These are phyloP conservation scores for Pinus tabuliformis DNA, from an alignment of 75 land plant genomes.

Conservation along the genomic window DNA sequence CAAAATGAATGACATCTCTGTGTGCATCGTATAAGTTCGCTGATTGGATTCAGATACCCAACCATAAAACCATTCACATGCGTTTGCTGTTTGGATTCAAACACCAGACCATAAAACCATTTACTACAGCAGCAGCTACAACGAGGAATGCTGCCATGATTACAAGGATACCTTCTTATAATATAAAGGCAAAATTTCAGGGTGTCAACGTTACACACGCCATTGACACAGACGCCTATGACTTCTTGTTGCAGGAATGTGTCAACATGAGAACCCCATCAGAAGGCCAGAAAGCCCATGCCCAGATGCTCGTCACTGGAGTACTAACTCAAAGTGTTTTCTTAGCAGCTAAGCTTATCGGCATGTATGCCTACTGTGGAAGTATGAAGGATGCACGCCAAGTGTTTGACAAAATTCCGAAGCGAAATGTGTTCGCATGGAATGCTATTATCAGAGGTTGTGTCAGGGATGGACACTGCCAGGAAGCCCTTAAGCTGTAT, in stretches of 20 bases:
- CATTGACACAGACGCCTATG: not conserved
- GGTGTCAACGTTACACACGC: no score
- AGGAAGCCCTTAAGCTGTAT: constrained; percentile 25
- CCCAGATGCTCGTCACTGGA: constrained; percentile 2
- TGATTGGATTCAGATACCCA: no score
- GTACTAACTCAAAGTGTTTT: not conserved
- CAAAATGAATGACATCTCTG: no score
- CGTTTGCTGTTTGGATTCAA: no score
- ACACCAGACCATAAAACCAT: no score
- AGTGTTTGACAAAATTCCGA: constrained; percentile 12
- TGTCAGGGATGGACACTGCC: constrained; percentile 23
- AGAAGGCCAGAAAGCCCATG: constrained; percentile 29
- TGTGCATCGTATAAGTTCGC: no score
- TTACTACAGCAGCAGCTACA: no score
- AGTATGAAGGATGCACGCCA: constrained; percentile 16
- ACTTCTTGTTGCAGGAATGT: constrained; percentile 10
- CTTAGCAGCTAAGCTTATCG: constrained; percentile 24
- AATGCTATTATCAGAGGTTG: constrained; percentile 32
- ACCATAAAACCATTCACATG: no score
- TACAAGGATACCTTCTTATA: no score
- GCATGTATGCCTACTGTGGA: constrained; percentile 36
- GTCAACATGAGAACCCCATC: constrained; percentile 10
- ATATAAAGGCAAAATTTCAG: no score
- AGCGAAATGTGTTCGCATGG: constrained; percentile 28
- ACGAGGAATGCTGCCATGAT: no score